phyloP scores from a whole-genome alignment of 176 grass and related monocot genomes.

The Eleusine indica region DNA sequence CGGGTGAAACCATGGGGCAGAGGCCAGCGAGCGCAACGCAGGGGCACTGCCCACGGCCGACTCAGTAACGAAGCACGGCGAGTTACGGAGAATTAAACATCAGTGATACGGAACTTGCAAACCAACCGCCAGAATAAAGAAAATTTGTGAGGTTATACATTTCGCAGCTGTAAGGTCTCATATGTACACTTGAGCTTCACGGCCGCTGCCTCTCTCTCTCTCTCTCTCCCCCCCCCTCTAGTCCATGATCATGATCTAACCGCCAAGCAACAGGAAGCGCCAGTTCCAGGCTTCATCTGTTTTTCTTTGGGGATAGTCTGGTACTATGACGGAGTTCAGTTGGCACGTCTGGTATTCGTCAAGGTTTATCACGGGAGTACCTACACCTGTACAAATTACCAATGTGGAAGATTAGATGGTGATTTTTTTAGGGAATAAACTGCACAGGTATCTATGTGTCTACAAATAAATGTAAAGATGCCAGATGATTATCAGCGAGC shows the following conservation, averaged over 20 bases:
- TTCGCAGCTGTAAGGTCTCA: constrained; percentile 26
- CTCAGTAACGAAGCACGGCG: not conserved
- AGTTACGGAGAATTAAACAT: not conserved
- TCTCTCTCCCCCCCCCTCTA: not conserved
- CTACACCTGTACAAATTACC: constrained; percentile 44
- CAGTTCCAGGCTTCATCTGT: constrained; percentile 34
- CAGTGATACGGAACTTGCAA: not conserved
- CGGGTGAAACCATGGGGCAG: too few relatives aligned
- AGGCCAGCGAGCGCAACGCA: too few relatives aligned
- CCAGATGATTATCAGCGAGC: not conserved
- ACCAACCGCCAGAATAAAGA: not conserved
- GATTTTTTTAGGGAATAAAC: not conserved
- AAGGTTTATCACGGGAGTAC: constrained; percentile 23
- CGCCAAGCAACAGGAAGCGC: constrained; percentile 14
- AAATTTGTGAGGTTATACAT: constrained; percentile 13
- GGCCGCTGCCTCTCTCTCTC: not conserved
- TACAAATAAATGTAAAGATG: not conserved
- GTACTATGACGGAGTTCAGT: not conserved
- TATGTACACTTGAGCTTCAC: constrained; percentile 50
- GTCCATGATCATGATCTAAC: not conserved
- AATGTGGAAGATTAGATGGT: not conserved
- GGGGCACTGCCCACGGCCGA: not conserved
- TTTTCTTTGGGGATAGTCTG: not conserved
- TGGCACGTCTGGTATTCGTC: constrained; percentile 8
- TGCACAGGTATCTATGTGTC: not conserved